A percentile compares a stretch with the other conserved stretches of the same genome.
Evolutionary conservation across 2,329 filamentous ascomycete genomes (phyloP).

Genomic region (Pseudopyricularia javanii): DNA sequence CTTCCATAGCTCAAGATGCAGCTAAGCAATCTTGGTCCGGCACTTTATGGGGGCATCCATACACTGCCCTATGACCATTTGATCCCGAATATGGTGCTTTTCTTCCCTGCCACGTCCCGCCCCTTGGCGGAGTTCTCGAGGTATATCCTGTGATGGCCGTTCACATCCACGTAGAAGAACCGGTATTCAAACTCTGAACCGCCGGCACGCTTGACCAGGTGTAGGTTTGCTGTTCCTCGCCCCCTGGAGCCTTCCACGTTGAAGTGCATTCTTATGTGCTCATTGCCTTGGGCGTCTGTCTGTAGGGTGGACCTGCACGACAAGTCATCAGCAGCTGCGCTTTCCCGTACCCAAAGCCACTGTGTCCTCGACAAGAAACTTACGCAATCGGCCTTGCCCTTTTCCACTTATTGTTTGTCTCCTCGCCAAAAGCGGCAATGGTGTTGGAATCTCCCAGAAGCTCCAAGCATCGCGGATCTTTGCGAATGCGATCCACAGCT

Average conservation of each 20-base stretch:
- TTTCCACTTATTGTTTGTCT: conserved; percentile 72
- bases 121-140: conserved; percentile 43
- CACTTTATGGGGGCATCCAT: neutral
- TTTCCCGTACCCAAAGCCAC: neutral
- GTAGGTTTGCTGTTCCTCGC: conserved; percentile 61
- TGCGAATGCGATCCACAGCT: conserved; percentile 66
- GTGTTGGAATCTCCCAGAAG: conserved; percentile 64
- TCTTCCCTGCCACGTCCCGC: conserved; percentile 12
- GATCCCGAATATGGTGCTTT: conserved; percentile 47
- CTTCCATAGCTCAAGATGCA: neutral
- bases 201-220: conserved; percentile 59
- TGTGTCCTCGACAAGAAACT: conserved; percentile 5
- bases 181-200: conserved; percentile 64
- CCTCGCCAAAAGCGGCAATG: conserved; percentile 72
- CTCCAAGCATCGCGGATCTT: conserved; percentile 56
- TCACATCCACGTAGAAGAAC: conserved; percentile 69
- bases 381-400: conserved; percentile 50
- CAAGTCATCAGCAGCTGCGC: conserved; percentile 4
- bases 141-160: conserved; percentile 53
- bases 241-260: conserved; percentile 70
- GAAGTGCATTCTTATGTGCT: conserved; percentile 79
- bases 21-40: neutral
- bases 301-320: conserved; percentile 45
- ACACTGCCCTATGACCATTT: conserved; percentile 30
- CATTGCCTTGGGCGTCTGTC: conserved; percentile 61